A percentile compares a stretch with the other conserved stretches of the same genome.
phyloP scores from a whole-genome alignment of 331 rosid genomes.

The Ulmus americana region DNA sequence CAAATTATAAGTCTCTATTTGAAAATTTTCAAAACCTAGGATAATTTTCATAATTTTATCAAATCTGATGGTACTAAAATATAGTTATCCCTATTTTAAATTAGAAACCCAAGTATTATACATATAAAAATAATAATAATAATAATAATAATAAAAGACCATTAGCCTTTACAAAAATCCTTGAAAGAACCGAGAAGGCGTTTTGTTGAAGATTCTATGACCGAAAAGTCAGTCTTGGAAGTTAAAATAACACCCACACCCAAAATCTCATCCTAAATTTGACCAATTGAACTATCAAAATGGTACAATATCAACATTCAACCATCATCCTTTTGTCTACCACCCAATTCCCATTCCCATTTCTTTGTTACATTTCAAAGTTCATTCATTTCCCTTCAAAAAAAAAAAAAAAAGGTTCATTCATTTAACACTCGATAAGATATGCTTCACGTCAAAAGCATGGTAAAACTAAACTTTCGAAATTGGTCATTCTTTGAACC shows the following conservation, averaged over 20 bases:
- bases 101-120: background rate
- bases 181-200: background rate
- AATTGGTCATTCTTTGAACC: background rate
- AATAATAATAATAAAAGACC: background rate
- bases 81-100: background rate
- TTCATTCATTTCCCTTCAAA: too few relatives aligned
- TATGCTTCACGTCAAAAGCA: background rate
- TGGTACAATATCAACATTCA: background rate
- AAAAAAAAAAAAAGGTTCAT: too few relatives aligned
- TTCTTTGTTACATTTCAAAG: background rate
- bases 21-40: too few relatives aligned
- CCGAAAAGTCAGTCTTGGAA: conserved; percentile 10
- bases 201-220: background rate
- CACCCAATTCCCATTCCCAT: conserved; percentile 8
- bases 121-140: background rate
- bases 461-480: background rate
- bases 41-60: too few relatives aligned
- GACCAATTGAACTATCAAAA: conserved; percentile 13
- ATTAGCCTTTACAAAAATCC: background rate
- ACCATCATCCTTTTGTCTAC: conserved; percentile 1
- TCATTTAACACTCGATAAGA: background rate
- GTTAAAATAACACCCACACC: conserved; percentile 7
- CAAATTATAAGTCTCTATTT: too few relatives aligned
- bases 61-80: background rate
- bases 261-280: background rate